A percentile compares a stretch with the other conserved stretches of the same genome.
phyloP scores from a whole-genome alignment of 176 grass and related monocot species.

The Carex parvula region DNA sequence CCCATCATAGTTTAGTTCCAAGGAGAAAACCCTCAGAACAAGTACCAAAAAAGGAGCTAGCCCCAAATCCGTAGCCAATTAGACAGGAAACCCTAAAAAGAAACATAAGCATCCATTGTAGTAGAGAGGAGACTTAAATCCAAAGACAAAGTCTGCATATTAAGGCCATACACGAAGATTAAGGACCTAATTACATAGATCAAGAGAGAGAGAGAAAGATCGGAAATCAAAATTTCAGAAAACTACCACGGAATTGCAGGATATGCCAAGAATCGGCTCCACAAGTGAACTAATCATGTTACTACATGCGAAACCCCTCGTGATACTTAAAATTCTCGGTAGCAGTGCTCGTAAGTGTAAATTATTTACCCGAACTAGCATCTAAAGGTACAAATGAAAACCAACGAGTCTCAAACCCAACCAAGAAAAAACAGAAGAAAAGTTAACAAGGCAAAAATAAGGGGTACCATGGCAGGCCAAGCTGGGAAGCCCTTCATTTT shows the following conservation, averaged over 20 bases:
- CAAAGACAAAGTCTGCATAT: background rate
- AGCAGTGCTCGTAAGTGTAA: background rate
- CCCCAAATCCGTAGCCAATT: background rate
- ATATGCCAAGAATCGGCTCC: conserved; percentile 18
- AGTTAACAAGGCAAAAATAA: conserved; percentile 33
- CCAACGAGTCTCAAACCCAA: conserved; percentile 9
- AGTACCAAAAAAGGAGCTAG: background rate
- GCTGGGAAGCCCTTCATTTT: conserved; percentile 97
- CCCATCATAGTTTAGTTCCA: background rate
- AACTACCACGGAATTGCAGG: background rate
- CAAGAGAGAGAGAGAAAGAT: background rate
- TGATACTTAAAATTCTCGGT: background rate
- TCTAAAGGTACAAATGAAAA: background rate
- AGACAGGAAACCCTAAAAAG: background rate
- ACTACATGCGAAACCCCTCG: background rate
- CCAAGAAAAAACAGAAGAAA: background rate
- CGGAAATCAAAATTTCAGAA: background rate
- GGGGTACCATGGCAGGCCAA: conserved; percentile 84
- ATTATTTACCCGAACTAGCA: background rate
- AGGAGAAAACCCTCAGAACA: conserved; percentile 2
- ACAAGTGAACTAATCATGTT: conserved; percentile 5
- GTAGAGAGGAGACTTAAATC: background rate
- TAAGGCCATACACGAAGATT: background rate
- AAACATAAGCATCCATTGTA: background rate
- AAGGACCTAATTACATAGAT: conserved; percentile 3